Conservation (phyloP, 495 filamentous ascomycete genomes). For the Cryomyces minteri region DNA sequence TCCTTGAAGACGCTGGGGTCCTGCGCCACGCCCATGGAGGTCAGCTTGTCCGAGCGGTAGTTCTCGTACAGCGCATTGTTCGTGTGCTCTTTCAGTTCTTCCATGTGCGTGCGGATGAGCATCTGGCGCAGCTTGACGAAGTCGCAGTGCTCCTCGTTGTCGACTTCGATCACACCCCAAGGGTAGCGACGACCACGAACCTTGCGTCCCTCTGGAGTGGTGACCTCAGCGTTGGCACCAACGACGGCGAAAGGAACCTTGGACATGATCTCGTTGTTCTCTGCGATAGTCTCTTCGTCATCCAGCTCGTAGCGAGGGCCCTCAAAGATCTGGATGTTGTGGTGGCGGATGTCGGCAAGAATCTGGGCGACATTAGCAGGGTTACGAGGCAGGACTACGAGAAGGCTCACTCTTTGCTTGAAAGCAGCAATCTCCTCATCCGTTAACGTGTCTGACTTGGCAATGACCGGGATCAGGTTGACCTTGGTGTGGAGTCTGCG, state of each 20-base stretch:
- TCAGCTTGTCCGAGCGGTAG: conserved; percentile 98
- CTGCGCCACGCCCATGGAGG: conserved; percentile 92
- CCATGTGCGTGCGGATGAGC: conserved; percentile 99
- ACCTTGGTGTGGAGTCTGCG: conserved; percentile 98
- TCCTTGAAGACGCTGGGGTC: conserved; percentile 99
- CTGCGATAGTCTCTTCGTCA: conserved; percentile 97
- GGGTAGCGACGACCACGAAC: conserved; percentile 94
- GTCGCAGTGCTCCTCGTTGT: conserved; percentile 99
- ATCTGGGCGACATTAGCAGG: conserved; percentile 41
- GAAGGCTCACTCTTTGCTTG: conserved; percentile 70
- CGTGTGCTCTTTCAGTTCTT: conserved; percentile 99
- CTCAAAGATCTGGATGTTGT: conserved; percentile 97
- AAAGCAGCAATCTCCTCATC: conserved; percentile 88
- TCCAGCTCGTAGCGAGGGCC: conserved; percentile 96
- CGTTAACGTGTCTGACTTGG: conserved; percentile 93
- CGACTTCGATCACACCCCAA: conserved; percentile 97
- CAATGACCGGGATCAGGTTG: conserved; percentile 98
- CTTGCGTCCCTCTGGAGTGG: conserved; percentile 78
- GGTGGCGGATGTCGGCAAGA: conserved; percentile 87
- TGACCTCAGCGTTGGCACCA: conserved; percentile 85
- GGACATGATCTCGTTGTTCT: conserved; percentile 99
- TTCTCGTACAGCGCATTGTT: conserved; percentile 98
- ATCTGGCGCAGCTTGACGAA: conserved; percentile 99
- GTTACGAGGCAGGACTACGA: neutral
- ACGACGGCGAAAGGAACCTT: conserved; percentile 98